phyloP scores from a whole-genome alignment of 2,329 filamentous ascomycete genomes.

The Colletotrichum euphorbiae region DNA sequence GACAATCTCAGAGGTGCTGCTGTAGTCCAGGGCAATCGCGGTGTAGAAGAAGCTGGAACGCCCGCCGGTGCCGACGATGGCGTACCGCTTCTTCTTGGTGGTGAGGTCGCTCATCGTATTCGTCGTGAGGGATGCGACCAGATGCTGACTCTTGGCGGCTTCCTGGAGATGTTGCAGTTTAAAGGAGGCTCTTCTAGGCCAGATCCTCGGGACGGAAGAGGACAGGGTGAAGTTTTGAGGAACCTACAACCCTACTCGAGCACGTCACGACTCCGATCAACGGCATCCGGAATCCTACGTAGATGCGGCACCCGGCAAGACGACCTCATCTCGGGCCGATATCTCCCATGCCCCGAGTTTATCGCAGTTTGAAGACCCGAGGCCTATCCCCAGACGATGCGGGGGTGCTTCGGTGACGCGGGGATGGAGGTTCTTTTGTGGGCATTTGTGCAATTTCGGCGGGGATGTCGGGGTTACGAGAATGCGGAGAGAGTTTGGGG shows the following conservation, averaged over 20 bases:
- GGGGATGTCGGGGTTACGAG: constrained; percentile 10
- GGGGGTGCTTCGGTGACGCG: constrained; percentile 10
- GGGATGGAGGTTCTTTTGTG: neutral
- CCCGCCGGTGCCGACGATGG: constrained; percentile 69
- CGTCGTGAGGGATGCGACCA: neutral
- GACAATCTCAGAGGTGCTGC: constrained; percentile 62
- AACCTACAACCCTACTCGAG: neutral
- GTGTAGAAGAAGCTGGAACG: constrained; percentile 72
- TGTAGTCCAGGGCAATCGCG: constrained; percentile 66
- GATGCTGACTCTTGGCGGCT: neutral
- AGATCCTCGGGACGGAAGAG: neutral
- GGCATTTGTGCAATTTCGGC: constrained; percentile 6
- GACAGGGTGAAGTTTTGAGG: constrained; percentile 2
- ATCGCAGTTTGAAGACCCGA: constrained; percentile 20
- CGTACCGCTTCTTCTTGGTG: constrained; percentile 57
- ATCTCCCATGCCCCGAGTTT: constrained; percentile 26
- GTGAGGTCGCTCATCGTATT: neutral
- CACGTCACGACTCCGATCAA: constrained; percentile 8
- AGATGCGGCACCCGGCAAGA: constrained; percentile 4
- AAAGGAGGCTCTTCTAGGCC: neutral
- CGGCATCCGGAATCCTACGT: neutral
- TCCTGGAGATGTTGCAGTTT: no score
- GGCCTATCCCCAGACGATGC: constrained; percentile 22
- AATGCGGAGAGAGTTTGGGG: constrained; percentile 34
- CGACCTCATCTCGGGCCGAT: constrained; percentile 21